Percentiles rank a stretch among this genome's conserved stretches.
These are phyloP conservation scores for Trichosphaerium sp. DNA, from an alignment of 78 protist genomes.

Conservation along the genomic window DNA sequence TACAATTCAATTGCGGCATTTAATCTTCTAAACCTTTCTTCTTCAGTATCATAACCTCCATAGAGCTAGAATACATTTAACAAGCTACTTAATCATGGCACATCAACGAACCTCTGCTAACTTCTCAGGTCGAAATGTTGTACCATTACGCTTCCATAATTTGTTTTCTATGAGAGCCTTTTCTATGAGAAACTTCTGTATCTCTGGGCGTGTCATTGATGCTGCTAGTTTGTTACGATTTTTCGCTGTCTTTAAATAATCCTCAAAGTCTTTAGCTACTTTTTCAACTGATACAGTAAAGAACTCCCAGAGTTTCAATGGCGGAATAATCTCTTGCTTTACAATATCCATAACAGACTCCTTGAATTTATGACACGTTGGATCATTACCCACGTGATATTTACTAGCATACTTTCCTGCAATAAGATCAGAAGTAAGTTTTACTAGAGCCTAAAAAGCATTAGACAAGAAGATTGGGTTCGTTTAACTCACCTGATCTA, in stretches of 20 bases:
- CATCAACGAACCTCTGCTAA: not conserved
- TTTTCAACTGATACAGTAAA: too few relatives aligned
- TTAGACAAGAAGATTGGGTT: too few relatives aligned
- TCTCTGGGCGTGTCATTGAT: too few relatives aligned
- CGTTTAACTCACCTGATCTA: slow-evolving; percentile 76
- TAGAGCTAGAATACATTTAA: not conserved
- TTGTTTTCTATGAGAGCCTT: too few relatives aligned
- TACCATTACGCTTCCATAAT: too few relatives aligned
- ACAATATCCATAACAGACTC: not conserved
- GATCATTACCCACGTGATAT: not conserved
- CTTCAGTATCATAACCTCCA: not conserved
- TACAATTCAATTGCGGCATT: too few relatives aligned
- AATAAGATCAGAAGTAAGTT: not conserved
- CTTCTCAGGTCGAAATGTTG: too few relatives aligned
- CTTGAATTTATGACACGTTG: not conserved
- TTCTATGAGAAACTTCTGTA: too few relatives aligned
- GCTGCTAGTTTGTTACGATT: too few relatives aligned
- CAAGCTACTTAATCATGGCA: not conserved
- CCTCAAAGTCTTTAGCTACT: too few relatives aligned
- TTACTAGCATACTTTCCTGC: not conserved
- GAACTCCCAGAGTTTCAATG: too few relatives aligned
- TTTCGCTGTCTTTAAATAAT: too few relatives aligned
- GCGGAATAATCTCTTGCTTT: slow-evolving; percentile 6
- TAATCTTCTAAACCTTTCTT: slow-evolving; percentile 11
- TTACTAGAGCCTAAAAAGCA: slow-evolving; percentile 4